These are phyloP conservation scores for Cladosporium sp. DNA, from an alignment of 2,329 filamentous ascomycete species.

Conservation along the genomic window DNA sequence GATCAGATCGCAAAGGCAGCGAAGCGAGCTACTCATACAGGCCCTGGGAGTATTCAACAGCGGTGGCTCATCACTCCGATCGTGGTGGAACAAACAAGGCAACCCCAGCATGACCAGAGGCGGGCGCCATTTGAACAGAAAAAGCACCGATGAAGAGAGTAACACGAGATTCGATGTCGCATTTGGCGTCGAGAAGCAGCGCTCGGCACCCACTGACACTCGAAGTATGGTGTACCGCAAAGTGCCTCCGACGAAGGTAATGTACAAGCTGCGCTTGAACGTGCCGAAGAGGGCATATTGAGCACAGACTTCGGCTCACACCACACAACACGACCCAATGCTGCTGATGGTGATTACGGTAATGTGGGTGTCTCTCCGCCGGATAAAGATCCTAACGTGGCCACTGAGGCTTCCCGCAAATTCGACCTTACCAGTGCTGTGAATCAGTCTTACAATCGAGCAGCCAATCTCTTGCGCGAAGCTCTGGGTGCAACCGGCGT, in stretches of 20 bases:
- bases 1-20: conserved; percentile 52
- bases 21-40: conserved; percentile 55
- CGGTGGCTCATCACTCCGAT: conserved; percentile 28
- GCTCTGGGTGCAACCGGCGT: conserved; percentile 50
- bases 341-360: neutral
- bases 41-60: conserved; percentile 52
- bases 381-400: neutral
- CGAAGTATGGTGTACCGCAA: neutral
- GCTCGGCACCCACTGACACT: neutral
- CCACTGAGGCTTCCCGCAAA: neutral
- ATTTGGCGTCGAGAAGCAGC: conserved; percentile 19
- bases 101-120: conserved; percentile 4
- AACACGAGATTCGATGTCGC: conserved; percentile 23
- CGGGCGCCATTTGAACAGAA: neutral
- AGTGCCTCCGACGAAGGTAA: neutral
- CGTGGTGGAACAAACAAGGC: conserved; percentile 34
- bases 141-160: neutral
- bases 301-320: neutral
- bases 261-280: neutral
- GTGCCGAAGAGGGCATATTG: neutral
- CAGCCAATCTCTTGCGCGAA: conserved; percentile 50
- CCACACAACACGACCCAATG: neutral
- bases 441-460: conserved; percentile 44
- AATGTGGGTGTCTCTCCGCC: too few relatives aligned
- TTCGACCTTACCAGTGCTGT: neutral